Evolutionary conservation across 2,329 filamentous ascomycete genomes (phyloP).

Genomic region (Zasmidium cellare): DNA sequence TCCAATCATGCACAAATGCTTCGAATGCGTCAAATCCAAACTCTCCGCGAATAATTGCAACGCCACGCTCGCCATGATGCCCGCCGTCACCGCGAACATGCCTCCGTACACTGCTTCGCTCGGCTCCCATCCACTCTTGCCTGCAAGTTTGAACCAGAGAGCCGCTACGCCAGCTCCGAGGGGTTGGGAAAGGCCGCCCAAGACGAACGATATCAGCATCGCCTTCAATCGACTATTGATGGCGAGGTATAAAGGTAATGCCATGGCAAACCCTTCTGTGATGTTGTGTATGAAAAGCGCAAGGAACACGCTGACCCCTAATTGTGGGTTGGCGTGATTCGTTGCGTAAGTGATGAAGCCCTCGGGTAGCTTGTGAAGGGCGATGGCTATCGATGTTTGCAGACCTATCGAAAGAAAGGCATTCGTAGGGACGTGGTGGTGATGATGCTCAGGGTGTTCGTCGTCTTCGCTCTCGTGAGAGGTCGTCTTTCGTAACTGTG

Average conservation of each 20-base stretch:
- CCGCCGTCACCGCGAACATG: slow-evolving; percentile 86
- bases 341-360: slow-evolving; percentile 90
- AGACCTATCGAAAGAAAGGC: slow-evolving; percentile 93
- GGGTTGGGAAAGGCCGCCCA: slow-evolving; percentile 86
- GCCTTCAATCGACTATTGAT: slow-evolving; percentile 77
- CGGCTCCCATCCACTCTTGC: slow-evolving; percentile 47
- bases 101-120: slow-evolving; percentile 67
- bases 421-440: slow-evolving; percentile 94
- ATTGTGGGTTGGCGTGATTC: slow-evolving; percentile 86
- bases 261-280: slow-evolving; percentile 93
- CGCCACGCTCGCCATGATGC: slow-evolving; percentile 93
- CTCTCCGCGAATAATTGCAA: slow-evolving; percentile 87
- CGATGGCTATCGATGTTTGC: slow-evolving; percentile 92
- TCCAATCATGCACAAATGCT: slow-evolving; percentile 74
- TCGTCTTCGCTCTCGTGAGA: slow-evolving; percentile 69
- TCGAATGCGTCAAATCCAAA: slow-evolving; percentile 76
- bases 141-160: slow-evolving; percentile 77
- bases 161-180: slow-evolving; percentile 81
- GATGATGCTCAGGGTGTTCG: slow-evolving; percentile 55
- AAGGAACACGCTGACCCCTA: slow-evolving; percentile 91
- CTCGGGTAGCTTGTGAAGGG: slow-evolving; percentile 91
- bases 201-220: slow-evolving; percentile 77
- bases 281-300: slow-evolving; percentile 98
- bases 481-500: slow-evolving; percentile 10
- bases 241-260: slow-evolving; percentile 88